A percentile compares a stretch with the other conserved stretches of the same genome.
Evolutionary conservation across 1,284 basidiomycete genomes (phyloP).

Genomic region (Lignosus rhinocerotis): DNA sequence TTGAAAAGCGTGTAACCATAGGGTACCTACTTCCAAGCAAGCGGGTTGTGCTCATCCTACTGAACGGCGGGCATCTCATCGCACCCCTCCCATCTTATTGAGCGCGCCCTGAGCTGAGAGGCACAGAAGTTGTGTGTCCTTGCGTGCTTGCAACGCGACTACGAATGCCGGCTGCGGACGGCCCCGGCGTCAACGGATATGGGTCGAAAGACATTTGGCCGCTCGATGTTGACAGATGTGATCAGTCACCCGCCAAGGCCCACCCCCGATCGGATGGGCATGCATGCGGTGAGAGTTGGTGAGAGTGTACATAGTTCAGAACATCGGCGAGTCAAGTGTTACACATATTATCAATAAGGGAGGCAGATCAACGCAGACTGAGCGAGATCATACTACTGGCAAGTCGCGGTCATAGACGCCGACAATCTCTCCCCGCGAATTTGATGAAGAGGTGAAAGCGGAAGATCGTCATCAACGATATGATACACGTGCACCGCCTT

Average conservation of each 20-base stretch:
- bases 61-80: too few relatives aligned
- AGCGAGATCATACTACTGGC: too few relatives aligned
- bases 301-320: too few relatives aligned
- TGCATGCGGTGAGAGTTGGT: background rate
- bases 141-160: background rate
- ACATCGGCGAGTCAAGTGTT: too few relatives aligned
- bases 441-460: background rate
- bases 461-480: background rate
- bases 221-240: slow-evolving; percentile 13
- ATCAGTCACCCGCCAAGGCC: slow-evolving; percentile 9
- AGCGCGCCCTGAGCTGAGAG: background rate
- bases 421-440: background rate
- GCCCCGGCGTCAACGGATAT: background rate
- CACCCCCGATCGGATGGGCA: slow-evolving; percentile 4
- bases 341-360: too few relatives aligned
- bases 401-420: background rate
- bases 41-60: too few relatives aligned
- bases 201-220: background rate
- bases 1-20: background rate
- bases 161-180: background rate
- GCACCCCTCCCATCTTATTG: background rate
- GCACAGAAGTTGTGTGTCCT: background rate
- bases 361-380: too few relatives aligned
- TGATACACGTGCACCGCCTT: background rate
- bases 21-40: too few relatives aligned